Base-by-base conservation (phyloP, 306 rosid species). In the Echinosophora koreensis region DNA sequence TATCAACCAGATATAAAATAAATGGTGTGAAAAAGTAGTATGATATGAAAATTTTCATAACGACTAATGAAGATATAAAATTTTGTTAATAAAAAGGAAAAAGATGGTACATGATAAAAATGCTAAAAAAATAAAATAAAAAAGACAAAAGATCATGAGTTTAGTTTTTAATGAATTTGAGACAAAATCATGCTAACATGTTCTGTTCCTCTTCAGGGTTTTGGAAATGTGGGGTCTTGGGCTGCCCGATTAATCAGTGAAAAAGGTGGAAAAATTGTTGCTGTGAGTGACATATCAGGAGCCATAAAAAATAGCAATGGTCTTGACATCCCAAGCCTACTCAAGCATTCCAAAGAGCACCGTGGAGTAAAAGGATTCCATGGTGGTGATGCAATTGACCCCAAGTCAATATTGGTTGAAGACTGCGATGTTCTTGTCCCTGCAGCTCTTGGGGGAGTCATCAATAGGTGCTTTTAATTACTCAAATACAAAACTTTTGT, bases 171-270 rank as follows among this genome's bases (percentile, higher is more conserved):
- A 75, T 37, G 52, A 55, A 56, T 70, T 56, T 58, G 60, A 55
- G 58, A 17, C 8, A 54, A 27, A 28, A 15, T 42, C 13, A 47
- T 71, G 65, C 34, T 39, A 58, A 10, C 22, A 6, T 16, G 27
- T 30, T 73, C 41, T 56, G 54, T 66, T 14, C 60, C 3, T 44
- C 50, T 34, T 83, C 83, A 92, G 96, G 98, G 98, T 68, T 94
- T 94, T 55, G 98, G 98, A 34, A 91, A 94, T 73, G 98, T 94
- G 46, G 98, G 97, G 27, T 91, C 98, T 1, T 92, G 98, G 96
- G 98, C 98, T 27, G 98, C 98, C 8, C 87, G 81, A 58, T 78
- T 94, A 56, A 90, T 90, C 12, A 87, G 74, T 76, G 94, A 92
- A 86, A 87, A 77, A 15, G 97, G 97, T 69, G 98, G 98, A 13